These are phyloP conservation scores for Zygotorulaspora sp. DNA, from an alignment of 805 yeast species.

Conservation along the genomic window DNA sequence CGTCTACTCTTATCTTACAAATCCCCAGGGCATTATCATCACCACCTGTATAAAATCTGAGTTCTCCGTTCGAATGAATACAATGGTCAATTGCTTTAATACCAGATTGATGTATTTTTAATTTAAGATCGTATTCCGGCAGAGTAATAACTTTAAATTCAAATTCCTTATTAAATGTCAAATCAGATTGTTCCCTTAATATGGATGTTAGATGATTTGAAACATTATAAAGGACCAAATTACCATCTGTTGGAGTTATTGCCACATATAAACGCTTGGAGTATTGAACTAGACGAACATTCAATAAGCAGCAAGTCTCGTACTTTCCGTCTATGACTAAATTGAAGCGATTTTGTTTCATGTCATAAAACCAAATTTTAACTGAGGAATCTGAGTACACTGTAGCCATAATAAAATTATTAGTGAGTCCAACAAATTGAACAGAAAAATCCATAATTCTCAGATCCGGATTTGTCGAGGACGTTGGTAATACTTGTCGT, in stretches of 20 bases:
- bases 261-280: slow-evolving; percentile 38
- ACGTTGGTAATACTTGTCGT: slow-evolving; percentile 51
- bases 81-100: slow-evolving; percentile 54
- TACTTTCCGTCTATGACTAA: slow-evolving; percentile 49
- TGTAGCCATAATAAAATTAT: slow-evolving; percentile 43
- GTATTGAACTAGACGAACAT: slow-evolving; percentile 44
- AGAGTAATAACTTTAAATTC: slow-evolving; percentile 3
- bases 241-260: slow-evolving; percentile 81
- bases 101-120: slow-evolving; percentile 79
- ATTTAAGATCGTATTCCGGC: slow-evolving; percentile 30
- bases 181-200: slow-evolving; percentile 10
- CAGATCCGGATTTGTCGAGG: slow-evolving; percentile 66
- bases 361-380: slow-evolving; percentile 55
- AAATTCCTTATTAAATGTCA: slow-evolving; percentile 4
- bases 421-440: slow-evolving; percentile 34
- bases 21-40: slow-evolving; percentile 77
- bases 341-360: slow-evolving; percentile 37
- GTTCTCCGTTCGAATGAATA: slow-evolving; percentile 9
- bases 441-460: slow-evolving; percentile 83
- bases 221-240: slow-evolving; percentile 57
- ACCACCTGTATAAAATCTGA: slow-evolving; percentile 70
- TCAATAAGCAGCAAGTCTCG: slow-evolving; percentile 71
- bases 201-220: slow-evolving; percentile 28
- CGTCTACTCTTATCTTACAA: slow-evolving; percentile 34
- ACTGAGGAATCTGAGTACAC: slow-evolving; percentile 85